Percentiles rank a stretch among this genome's conserved stretches.
Conservation (phyloP, 805 yeast genomes). For the Wickerhamomyces chambardii region DNA sequence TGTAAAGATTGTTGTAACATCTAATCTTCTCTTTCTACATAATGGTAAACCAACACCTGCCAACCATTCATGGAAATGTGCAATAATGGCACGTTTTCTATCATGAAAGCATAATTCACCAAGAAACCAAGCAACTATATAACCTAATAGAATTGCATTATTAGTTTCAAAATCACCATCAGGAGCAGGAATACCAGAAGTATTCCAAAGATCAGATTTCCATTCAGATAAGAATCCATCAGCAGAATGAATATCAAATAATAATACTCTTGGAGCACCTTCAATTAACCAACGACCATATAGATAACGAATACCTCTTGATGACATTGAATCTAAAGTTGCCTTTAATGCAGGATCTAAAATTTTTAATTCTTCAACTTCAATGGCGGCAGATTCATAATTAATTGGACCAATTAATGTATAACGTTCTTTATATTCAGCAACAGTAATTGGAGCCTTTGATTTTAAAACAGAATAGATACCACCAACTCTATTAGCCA, state of each 20-base stretch:
- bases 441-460: constrained; percentile 93
- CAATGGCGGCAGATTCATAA: constrained; percentile 63
- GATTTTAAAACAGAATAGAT: constrained; percentile 94
- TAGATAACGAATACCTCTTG: constrained; percentile 72
- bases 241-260: constrained; percentile 82
- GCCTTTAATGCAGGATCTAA: constrained; percentile 44
- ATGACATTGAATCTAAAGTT: constrained; percentile 70
- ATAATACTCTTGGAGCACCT: constrained; percentile 90
- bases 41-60: constrained; percentile 95
- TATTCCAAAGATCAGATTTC: constrained; percentile 89
- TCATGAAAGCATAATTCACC: constrained; percentile 89
- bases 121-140: constrained; percentile 92
- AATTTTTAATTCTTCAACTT: constrained; percentile 68
- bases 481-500: constrained; percentile 96
- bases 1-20: constrained; percentile 91
- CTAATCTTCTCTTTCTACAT: constrained; percentile 85
- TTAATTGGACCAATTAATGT: constrained; percentile 83
- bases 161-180: constrained; percentile 81
- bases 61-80: constrained; percentile 97
- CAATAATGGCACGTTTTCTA: constrained; percentile 78
- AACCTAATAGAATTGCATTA: constrained; percentile 89
- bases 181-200: constrained; percentile 91
- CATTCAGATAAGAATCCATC: constrained; percentile 71
- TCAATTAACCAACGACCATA: constrained; percentile 97
- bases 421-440: constrained; percentile 85